These are phyloP conservation scores for Populus hybrid DNA, from an alignment of 441 rosid species.

Conservation along the genomic window DNA sequence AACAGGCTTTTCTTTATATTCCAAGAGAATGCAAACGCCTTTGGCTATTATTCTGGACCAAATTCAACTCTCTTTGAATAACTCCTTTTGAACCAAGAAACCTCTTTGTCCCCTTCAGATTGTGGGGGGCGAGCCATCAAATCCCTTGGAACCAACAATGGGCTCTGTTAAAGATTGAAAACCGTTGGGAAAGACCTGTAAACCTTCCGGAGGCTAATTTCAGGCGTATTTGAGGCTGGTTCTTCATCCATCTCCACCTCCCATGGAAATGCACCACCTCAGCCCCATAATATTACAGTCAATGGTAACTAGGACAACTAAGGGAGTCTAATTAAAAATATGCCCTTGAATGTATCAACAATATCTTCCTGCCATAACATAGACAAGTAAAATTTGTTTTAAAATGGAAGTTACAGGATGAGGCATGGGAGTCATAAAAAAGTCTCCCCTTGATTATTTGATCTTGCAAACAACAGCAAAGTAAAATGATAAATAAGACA, in stretches of 20 bases:
- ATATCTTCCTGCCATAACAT: slow-evolving; percentile 35
- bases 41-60: slow-evolving; percentile 51
- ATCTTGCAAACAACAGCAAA: slow-evolving; percentile 1
- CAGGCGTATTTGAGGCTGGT: slow-evolving; percentile 64
- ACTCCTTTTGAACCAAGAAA: slow-evolving; percentile 57
- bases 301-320: too few species aligned
- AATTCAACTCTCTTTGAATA: slow-evolving; percentile 55
- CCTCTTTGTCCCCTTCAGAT: slow-evolving; percentile 47
- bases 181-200: slow-evolving; percentile 35
- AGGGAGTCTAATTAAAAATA: slow-evolving; percentile 1
- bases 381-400: background rate
- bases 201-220: slow-evolving; percentile 44
- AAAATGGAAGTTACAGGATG: background rate
- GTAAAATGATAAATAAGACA: background rate
- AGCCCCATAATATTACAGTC: slow-evolving; percentile 57
- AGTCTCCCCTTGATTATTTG: background rate
- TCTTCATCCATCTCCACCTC: slow-evolving; percentile 73
- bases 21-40: slow-evolving; percentile 60
- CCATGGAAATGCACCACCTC: slow-evolving; percentile 80
- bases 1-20: too few species aligned
- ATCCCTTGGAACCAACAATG: slow-evolving; percentile 33
- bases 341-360: slow-evolving; percentile 17
- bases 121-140: slow-evolving; percentile 63
- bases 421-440: background rate
- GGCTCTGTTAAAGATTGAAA: slow-evolving; percentile 34